These are phyloP conservation scores for Flaveria brownii DNA, from an alignment of 129 eudicot species.

Conservation along the genomic window DNA sequence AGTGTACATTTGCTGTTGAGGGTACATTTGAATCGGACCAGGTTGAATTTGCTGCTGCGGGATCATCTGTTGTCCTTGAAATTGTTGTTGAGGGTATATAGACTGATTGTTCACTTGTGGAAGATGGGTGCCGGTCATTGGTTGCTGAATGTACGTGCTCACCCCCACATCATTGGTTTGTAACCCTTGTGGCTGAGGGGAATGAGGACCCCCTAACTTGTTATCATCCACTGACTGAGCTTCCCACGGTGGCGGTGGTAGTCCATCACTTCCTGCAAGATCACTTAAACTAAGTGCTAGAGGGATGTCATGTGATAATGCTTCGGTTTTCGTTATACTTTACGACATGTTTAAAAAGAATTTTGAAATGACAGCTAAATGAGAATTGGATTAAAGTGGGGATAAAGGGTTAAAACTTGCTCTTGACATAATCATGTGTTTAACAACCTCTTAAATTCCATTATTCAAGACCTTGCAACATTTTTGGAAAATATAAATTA, in stretches of 20 bases:
- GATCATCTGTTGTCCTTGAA: slow-evolving; percentile 36
- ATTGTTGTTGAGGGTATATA: slow-evolving; percentile 33
- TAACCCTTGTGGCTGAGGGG: slow-evolving; percentile 16
- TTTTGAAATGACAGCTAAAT: background rate
- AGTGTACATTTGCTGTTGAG: slow-evolving; percentile 52
- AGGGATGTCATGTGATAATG: background rate
- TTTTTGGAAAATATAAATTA: background rate
- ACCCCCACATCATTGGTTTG: slow-evolving; percentile 41
- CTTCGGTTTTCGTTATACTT: background rate
- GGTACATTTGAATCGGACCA: slow-evolving; percentile 41
- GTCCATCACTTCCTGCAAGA: slow-evolving; percentile 56
- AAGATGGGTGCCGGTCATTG: slow-evolving; percentile 31
- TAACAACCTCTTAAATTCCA: slow-evolving; percentile 2
- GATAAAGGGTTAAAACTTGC: background rate
- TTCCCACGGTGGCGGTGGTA: slow-evolving; percentile 99
- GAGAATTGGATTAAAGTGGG: slow-evolving; percentile 7
- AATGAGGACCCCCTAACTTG: slow-evolving; percentile 38
- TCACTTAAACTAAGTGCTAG: slow-evolving; percentile 17
- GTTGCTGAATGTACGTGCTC: slow-evolving; percentile 43
- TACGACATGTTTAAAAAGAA: background rate
- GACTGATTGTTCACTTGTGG: slow-evolving; percentile 42
- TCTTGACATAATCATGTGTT: background rate
- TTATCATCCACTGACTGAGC: slow-evolving; percentile 50
- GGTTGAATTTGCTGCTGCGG: slow-evolving; percentile 41
- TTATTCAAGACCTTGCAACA: background rate